Evolutionary conservation across 306 rosid species (phyloP), one percentile per base, ranked within the genome.

Genomic region (Abrus pulchellus): DNA sequence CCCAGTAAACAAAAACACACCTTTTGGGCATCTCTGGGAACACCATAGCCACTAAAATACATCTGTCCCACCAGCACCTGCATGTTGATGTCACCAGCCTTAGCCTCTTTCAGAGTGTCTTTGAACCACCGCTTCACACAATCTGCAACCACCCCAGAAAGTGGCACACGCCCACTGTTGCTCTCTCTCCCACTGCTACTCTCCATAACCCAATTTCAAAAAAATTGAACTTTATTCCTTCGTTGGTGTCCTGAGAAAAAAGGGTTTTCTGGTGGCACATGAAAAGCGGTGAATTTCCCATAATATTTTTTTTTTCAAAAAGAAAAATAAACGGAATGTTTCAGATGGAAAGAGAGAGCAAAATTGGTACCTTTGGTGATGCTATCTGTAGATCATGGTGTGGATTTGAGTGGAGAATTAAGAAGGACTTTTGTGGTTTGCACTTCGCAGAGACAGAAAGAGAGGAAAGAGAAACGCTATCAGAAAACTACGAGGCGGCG

Each of bases 61-160:
- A 95, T 95, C 92, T 95, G 98, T 50, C 93, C 97, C 27, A 93
- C 90, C 90, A 93, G 84, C 47, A 95, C 88, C 89, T 95, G 98
- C 99, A 95, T 95, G 82, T 93, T 95, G 20, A 93, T 82, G 43
- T 95, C 97, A 13, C 99, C 98, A 0, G 83, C 83, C 83, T 89
- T 95, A 52, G 99, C 99, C 74, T 95, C 97, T 77, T 88, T 95
- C 3, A 95, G 86, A 66, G 96, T 76, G 71, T 95, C 97, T 72
- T 88, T 93, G 74, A 95, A 95, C 99, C 99, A 93, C 86, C 97
- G 90, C 71, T 92, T 88, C 65, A 89, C 94, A 75, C 99, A 95
- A 75, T 95, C 99, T 27, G 90, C 85, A 52, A 95, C 99, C 30
- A 91, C 96, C 53, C 82, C 97, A 7, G 97, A 90, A 13, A 95